Evolutionary conservation across 2,329 filamentous ascomycete genomes (phyloP).

Genomic region (Cladosporium oxysporum): DNA sequence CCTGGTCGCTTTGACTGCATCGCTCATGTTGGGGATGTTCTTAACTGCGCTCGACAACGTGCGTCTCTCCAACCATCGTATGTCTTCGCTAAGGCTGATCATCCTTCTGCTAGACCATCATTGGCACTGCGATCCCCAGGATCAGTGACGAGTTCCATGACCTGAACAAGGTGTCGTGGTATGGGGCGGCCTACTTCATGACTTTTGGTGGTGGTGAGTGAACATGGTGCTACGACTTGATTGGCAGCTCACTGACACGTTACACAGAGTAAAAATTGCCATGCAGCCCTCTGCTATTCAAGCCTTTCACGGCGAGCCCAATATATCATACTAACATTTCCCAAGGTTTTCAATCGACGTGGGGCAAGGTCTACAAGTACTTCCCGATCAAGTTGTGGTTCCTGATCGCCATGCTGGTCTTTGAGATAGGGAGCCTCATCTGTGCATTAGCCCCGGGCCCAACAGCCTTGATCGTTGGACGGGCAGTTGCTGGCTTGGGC

Average conservation of each 20-base stretch:
- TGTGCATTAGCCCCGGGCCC: slow-evolving; percentile 43
- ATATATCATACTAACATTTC: neutral
- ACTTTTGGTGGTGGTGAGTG: neutral
- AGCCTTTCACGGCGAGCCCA: neutral
- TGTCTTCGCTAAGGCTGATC: too few relatives aligned
- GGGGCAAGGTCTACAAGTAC: slow-evolving; percentile 61
- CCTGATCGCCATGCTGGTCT: slow-evolving; percentile 50
- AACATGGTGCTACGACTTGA: neutral
- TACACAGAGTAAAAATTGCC: neutral
- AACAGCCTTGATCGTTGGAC: slow-evolving; percentile 56
- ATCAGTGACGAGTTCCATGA: slow-evolving; percentile 41
- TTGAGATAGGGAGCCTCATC: slow-evolving; percentile 56
- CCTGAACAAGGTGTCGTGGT: slow-evolving; percentile 40
- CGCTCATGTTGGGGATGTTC: too few relatives aligned
- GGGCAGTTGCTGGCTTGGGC: slow-evolving; percentile 57
- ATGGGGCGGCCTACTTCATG: slow-evolving; percentile 20
- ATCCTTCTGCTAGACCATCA: slow-evolving; percentile 25
- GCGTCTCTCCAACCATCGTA: too few relatives aligned
- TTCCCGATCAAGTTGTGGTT: slow-evolving; percentile 57
- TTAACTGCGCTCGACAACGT: too few relatives aligned
- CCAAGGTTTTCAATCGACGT: slow-evolving; percentile 42
- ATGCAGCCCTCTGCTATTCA: neutral
- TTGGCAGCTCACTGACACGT: neutral
- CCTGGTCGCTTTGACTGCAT: too few relatives aligned
- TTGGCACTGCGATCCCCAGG: slow-evolving; percentile 37